These are phyloP conservation scores for Gaertneriomyces semiglobifer DNA, from an alignment of 192 early-diverging fungal species.

Conservation along the genomic window DNA sequence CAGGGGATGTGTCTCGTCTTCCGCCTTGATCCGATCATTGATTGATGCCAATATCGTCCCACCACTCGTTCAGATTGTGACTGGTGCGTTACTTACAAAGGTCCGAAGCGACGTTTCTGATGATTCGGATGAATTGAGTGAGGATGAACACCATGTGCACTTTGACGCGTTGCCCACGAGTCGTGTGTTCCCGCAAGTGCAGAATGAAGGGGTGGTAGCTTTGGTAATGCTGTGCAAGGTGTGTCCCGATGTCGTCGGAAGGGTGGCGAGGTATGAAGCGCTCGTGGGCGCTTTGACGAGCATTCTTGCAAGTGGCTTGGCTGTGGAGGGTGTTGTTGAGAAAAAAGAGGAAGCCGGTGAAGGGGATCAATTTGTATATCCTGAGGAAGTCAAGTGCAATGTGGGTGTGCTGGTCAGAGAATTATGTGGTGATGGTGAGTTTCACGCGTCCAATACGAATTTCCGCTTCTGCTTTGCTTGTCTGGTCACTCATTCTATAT, in stretches of 20 bases:
- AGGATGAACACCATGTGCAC: conserved; percentile 49
- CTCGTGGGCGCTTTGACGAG: background rate
- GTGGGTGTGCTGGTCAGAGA: too few relatives aligned
- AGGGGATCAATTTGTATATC: background rate
- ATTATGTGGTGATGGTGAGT: too few relatives aligned
- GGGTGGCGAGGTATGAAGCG: background rate
- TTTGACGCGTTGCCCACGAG: conserved; percentile 52
- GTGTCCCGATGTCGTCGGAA: conserved; percentile 9
- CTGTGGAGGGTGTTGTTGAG: background rate
- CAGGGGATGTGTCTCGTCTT: conserved; percentile 29
- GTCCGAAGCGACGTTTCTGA: conserved; percentile 4
- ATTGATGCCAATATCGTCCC: conserved; percentile 39
- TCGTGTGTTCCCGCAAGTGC: conserved; percentile 50
- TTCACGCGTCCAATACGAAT: too few relatives aligned
- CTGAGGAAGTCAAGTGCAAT: background rate
- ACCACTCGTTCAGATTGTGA: conserved; percentile 48
- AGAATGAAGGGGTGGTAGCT: conserved; percentile 52
- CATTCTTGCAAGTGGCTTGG: background rate
- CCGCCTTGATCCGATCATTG: conserved; percentile 31
- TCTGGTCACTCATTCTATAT: too few relatives aligned
- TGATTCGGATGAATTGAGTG: background rate
- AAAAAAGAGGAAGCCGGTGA: background rate
- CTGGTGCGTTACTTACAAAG: conserved; percentile 48
- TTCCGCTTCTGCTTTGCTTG: too few relatives aligned
- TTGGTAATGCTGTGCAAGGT: conserved; percentile 40